phyloP scores from a whole-genome alignment of 2,329 filamentous ascomycete genomes.

The Aureobasidium sp. region DNA sequence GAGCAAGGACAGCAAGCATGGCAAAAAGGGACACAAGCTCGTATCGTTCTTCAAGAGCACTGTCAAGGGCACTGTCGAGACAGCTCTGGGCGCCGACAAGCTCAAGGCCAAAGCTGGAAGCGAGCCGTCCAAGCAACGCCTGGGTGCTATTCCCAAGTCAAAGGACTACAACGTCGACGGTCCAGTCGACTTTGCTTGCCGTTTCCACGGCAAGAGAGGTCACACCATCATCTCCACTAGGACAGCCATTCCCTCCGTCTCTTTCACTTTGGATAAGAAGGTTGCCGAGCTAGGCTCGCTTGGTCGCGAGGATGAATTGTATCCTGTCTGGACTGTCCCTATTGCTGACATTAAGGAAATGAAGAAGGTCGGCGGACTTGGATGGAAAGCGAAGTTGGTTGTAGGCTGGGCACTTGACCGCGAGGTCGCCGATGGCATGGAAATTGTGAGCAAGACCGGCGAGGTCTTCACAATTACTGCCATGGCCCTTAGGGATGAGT shows the following conservation, averaged over 20 bases:
- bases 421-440: slow-evolving; percentile 79
- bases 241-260: slow-evolving; percentile 73
- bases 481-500: slow-evolving; percentile 74
- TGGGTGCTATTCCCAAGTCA: slow-evolving; percentile 71
- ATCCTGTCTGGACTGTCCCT: slow-evolving; percentile 74
- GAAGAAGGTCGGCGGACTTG: slow-evolving; percentile 82
- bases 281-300: slow-evolving; percentile 45
- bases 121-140: slow-evolving; percentile 71
- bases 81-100: slow-evolving; percentile 75
- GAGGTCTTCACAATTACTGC: slow-evolving; percentile 72
- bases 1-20: slow-evolving; percentile 52
- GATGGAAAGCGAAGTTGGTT: slow-evolving; percentile 87
- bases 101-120: slow-evolving; percentile 71
- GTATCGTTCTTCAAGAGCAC: slow-evolving; percentile 74
- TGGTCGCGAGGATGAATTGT: slow-evolving; percentile 53
- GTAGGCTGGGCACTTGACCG: slow-evolving; percentile 81
- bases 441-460: slow-evolving; percentile 67
- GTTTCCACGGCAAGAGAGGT: slow-evolving; percentile 76
- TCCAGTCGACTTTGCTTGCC: slow-evolving; percentile 79
- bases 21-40: slow-evolving; percentile 56
- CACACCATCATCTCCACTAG: slow-evolving; percentile 75
- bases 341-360: slow-evolving; percentile 77
- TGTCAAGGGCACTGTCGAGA: slow-evolving; percentile 76
- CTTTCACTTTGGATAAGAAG: slow-evolving; percentile 64
- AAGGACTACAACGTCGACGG: slow-evolving; percentile 58